Evolutionary conservation across 2,329 filamentous ascomycete genomes (phyloP), one percentile per base, ranked within the genome.

Genomic region (Talaromyces sp.): DNA sequence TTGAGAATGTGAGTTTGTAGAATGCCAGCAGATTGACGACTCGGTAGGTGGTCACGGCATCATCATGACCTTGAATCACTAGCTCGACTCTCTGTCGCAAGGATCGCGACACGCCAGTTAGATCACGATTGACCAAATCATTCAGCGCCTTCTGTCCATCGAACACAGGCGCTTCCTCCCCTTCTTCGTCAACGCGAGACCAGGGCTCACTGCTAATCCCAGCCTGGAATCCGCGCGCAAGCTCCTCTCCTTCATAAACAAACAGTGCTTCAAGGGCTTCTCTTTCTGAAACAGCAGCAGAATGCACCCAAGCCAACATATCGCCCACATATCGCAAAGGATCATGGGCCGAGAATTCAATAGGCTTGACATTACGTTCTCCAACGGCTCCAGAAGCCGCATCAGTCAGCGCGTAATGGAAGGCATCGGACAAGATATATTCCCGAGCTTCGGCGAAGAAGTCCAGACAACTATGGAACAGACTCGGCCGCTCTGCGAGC

Each of bases 301-400:
- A 97, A 75, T 99, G 95, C 6, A 90, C 88, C 95, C 95, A 99
- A 5, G 95, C 95, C 15, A 99, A 85, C 93, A 99, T 99, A 74
- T 99, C 95, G 62, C 95, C 93, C 2, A 96, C 88, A 75, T 98
- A 98, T 22, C 95, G 88, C 31, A 98, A 80, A 1, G 92, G 89
- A 73, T 99, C 95, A 74, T 98, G 94, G 0, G 95, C 94, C 11
- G 89, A 90, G 71, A 98, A 87, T 74, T 99, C 94, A 68, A 99
- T 99, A 0, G 95, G 94, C 74, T 98, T 97, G 41, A 90, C 82
- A 2, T 85, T 85, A 27, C 81, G 80, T 67, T 90, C 86, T 52
- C 85, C 83, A 31, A 83, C 82, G 0, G 87, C 85, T 11, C 83
- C 84, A 6, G 86, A 80, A 13, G 84, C 81, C 1, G 82, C 85